Conservation (phyloP, 1,139 yeast species). For the Blastobotrys aristatus region DNA sequence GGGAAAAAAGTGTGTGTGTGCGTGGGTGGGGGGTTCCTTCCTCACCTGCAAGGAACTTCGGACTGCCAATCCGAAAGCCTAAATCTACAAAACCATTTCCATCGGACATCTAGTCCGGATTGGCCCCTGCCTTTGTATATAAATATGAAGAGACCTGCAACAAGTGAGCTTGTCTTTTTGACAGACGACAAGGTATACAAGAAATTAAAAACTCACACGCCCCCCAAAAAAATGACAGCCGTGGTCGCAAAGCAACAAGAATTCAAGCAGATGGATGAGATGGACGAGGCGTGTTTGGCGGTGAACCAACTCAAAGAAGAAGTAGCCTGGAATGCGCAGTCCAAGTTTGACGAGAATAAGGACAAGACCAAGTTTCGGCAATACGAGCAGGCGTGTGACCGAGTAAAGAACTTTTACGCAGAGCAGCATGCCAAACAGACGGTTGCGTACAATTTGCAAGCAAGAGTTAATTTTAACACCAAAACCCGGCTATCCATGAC, state of each 20-base stretch:
- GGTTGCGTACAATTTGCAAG: constrained; percentile 67
- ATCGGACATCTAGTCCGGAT: neutral
- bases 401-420: constrained; percentile 61
- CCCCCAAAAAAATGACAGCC: neutral
- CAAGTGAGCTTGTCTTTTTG: too few relatives aligned
- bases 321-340: constrained; percentile 20
- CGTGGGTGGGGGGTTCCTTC: too few relatives aligned
- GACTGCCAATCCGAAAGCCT: constrained; percentile 1
- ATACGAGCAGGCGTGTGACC: constrained; percentile 63
- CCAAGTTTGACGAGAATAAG: constrained; percentile 22
- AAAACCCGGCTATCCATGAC: constrained; percentile 61
- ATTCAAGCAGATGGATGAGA: constrained; percentile 20
- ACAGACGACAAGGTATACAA: too few relatives aligned
- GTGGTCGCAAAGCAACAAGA: neutral
- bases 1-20: too few relatives aligned
- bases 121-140: neutral
- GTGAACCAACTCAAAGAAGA: constrained; percentile 34
- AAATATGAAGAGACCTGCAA: neutral
- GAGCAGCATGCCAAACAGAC: constrained; percentile 70
- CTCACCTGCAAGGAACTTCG: too few relatives aligned
- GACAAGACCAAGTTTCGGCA: constrained; percentile 48
- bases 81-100: too few relatives aligned
- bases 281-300: constrained; percentile 33
- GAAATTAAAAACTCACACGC: too few relatives aligned
- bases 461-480: constrained; percentile 64